A percentile compares a stretch with the other conserved stretches of the same genome.
Evolutionary conservation across 2,329 filamentous ascomycete species (phyloP).

Genomic region (Xylariales sp.): DNA sequence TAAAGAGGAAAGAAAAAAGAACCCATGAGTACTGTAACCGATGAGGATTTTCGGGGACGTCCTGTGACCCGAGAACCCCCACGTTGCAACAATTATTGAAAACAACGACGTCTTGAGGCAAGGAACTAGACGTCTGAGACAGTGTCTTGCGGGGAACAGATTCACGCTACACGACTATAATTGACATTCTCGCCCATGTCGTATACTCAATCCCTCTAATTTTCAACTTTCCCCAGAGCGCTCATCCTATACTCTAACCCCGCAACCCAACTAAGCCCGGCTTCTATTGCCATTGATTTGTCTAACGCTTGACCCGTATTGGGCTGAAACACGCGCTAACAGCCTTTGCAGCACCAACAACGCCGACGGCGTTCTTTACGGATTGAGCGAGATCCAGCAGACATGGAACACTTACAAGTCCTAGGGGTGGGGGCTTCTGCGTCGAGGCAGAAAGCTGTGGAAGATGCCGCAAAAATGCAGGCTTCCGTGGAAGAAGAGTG

Average conservation of each 20-base stretch:
- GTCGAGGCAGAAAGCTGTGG: constrained; percentile 64
- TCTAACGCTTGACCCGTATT: constrained; percentile 1
- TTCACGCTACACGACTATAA: not conserved
- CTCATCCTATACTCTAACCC: constrained; percentile 3
- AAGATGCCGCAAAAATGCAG: constrained; percentile 79
- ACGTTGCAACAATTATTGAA: constrained; percentile 14
- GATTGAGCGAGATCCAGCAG: constrained; percentile 22
- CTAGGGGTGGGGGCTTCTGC: constrained; percentile 42
- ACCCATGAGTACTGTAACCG: constrained; percentile 5
- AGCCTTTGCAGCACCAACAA: constrained; percentile 11
- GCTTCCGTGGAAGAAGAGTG: constrained; percentile 71
- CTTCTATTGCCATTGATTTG: not conserved
- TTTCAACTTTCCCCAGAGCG: not conserved
- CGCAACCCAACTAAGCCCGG: not conserved
- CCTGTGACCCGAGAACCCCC: constrained; percentile 16
- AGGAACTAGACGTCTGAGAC: constrained; percentile 17
- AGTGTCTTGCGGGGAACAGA: not conserved
- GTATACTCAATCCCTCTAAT: not conserved
- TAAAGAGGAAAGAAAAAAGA: not conserved
- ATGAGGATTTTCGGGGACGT: constrained; percentile 6
- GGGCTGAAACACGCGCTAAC: constrained; percentile 15
- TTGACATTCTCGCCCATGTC: not conserved
- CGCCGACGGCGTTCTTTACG: constrained; percentile 17
- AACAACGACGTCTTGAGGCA: constrained; percentile 27
- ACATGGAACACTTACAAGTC: constrained; percentile 47